A percentile compares a stretch with the other conserved stretches of the same genome.
Conservation (phyloP, 2,329 filamentous ascomycete species). For the Helminthosporium solani region DNA sequence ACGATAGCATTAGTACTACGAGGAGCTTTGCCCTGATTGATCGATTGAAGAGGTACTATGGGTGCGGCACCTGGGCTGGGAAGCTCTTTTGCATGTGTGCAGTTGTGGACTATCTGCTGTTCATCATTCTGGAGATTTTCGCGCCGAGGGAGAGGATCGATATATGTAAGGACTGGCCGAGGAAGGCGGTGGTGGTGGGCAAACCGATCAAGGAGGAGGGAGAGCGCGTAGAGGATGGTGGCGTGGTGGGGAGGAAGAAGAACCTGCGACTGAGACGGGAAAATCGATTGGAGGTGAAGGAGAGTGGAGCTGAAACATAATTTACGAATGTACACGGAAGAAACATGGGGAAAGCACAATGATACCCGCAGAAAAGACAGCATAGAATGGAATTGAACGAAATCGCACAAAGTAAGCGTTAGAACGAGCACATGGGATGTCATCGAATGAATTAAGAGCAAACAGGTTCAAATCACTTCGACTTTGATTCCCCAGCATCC, state of each 20-base stretch:
- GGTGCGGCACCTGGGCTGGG: constrained; percentile 96
- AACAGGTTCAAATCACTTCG: no score
- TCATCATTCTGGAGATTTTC: constrained; percentile 82
- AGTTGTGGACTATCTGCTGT: constrained; percentile 90
- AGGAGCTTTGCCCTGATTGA: constrained; percentile 93
- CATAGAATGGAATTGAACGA: neutral
- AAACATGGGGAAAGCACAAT: constrained; percentile 3
- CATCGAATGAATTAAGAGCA: no score
- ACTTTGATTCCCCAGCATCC: no score
- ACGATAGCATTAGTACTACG: constrained; percentile 87
- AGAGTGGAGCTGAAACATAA: constrained; percentile 14
- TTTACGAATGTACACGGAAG: no score
- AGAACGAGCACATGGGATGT: no score
- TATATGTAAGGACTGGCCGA: constrained; percentile 86
- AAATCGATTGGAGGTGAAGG: constrained; percentile 20
- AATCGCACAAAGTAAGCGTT: neutral
- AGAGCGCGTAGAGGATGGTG: constrained; percentile 7
- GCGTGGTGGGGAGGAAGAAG: constrained; percentile 24
- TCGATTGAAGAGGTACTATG: constrained; percentile 92
- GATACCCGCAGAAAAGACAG: neutral
- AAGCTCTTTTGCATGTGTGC: constrained; percentile 96
- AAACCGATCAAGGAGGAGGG: constrained; percentile 14
- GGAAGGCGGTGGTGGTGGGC: constrained; percentile 54
- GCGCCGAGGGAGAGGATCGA: constrained; percentile 86
- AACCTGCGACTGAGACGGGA: constrained; percentile 31